Conservation (phyloP, 192 early-diverging fungal genomes). For the Coemansia sp. region DNA sequence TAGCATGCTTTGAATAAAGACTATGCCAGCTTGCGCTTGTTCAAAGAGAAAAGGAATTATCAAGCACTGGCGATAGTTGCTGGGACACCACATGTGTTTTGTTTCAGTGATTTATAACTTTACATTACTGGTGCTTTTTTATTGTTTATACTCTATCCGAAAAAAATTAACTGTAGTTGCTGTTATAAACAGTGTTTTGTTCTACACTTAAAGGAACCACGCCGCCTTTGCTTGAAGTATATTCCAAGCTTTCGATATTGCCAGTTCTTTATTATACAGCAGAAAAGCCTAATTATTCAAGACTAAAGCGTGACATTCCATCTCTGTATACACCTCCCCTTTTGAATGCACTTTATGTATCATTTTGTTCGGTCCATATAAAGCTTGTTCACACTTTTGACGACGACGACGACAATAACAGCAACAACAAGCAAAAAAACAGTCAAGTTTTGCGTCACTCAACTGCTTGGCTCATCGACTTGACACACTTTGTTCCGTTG, state of each 20-base stretch:
- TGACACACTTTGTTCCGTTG: background rate
- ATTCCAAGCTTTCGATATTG: no score
- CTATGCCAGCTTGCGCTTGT: background rate
- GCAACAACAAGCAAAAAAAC: no score
- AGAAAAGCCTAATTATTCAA: no score
- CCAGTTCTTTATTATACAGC: no score
- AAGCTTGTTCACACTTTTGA: no score
- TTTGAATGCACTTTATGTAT: no score
- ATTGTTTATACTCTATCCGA: background rate
- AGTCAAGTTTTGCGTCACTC: no score
- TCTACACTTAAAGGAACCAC: background rate
- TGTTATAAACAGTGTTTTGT: background rate
- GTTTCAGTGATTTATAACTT: slow-evolving; percentile 5
- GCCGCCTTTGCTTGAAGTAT: background rate
- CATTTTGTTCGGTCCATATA: no score
- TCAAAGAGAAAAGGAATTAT: background rate
- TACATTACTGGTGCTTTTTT: slow-evolving; percentile 2
- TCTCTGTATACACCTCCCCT: no score
- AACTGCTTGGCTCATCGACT: background rate
- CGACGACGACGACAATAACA: no score
- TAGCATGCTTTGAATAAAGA: background rate
- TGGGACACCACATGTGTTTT: slow-evolving; percentile 6
- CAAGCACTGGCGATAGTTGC: background rate
- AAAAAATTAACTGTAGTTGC: background rate
- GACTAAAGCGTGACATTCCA: no score